A percentile compares a stretch with the other conserved stretches of the same genome.
Evolutionary conservation across 208 protist genomes (phyloP).

Genomic region (Wallacemonas sp.): DNA sequence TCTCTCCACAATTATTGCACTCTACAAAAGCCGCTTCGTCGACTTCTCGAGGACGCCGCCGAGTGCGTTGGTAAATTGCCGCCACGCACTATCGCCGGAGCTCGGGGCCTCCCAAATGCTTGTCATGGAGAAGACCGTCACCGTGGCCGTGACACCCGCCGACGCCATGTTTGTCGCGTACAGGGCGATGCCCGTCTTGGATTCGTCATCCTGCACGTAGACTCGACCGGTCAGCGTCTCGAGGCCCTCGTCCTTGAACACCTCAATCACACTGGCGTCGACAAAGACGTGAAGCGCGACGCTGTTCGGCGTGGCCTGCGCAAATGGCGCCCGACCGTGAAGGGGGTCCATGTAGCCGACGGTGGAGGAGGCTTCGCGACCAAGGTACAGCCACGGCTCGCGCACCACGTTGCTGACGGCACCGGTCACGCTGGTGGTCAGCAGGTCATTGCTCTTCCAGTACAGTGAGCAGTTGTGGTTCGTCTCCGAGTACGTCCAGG

Average conservation of each 20-base stretch:
- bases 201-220: conserved; percentile 28
- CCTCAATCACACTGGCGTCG: conserved; percentile 43
- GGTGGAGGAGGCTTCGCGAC: conserved; percentile 33
- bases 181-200: conserved; percentile 31
- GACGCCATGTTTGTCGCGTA: conserved; percentile 35
- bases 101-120: conserved; percentile 21
- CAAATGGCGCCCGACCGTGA: conserved; percentile 37
- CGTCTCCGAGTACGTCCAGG: conserved; percentile 33
- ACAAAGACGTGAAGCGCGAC: conserved; percentile 38
- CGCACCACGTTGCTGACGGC: conserved; percentile 37
- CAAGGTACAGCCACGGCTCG: conserved; percentile 33
- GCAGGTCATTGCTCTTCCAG: conserved; percentile 29
- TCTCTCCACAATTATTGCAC: too few relatives aligned
- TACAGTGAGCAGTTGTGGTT: conserved; percentile 32
- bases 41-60: conserved; percentile 19
- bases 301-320: conserved; percentile 23
- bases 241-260: conserved; percentile 49
- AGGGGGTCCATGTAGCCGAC: conserved; percentile 28
- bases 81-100: not conserved
- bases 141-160: conserved; percentile 24
- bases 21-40: not conserved
- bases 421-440: conserved; percentile 9
- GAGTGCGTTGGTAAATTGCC: not conserved
- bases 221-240: conserved; percentile 39
- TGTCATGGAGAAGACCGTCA: conserved; percentile 38